phyloP scores from a whole-genome alignment of 257 asterid species.

The Gentiana straminea region DNA sequence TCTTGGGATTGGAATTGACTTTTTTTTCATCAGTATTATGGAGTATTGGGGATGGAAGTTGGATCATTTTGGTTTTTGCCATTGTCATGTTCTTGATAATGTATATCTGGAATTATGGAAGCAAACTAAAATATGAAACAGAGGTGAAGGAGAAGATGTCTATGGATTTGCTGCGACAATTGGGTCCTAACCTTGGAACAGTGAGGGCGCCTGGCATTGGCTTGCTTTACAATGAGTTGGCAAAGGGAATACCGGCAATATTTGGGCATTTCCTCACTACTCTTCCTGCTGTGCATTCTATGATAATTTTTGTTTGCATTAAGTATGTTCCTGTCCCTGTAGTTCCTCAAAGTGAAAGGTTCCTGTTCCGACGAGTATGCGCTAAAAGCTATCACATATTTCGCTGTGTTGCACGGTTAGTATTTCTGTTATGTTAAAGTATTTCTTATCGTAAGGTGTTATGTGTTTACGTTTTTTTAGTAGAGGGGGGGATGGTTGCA shows the following conservation, averaged over 20 bases:
- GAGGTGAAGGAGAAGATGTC: conserved; percentile 85
- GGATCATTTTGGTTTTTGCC: conserved; percentile 86
- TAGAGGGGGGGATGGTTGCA: no score
- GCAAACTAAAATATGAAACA: conserved; percentile 83
- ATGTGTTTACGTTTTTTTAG: no score
- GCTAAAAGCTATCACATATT: conserved; percentile 80
- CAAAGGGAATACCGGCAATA: conserved; percentile 88
- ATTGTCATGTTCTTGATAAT: conserved; percentile 61
- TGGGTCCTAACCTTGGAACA: conserved; percentile 84
- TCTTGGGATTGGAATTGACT: conserved; percentile 79
- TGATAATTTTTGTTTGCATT: conserved; percentile 87
- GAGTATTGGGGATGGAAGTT: conserved; percentile 95
- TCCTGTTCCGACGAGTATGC: conserved; percentile 83
- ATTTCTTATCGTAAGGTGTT: no score
- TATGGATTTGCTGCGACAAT: conserved; percentile 68
- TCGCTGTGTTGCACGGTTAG: conserved; percentile 96
- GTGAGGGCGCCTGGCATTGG: conserved; percentile 97
- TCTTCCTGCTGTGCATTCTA: conserved; percentile 95
- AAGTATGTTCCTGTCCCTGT: conserved; percentile 87
- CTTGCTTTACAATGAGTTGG: conserved; percentile 80
- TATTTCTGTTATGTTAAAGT: not conserved
- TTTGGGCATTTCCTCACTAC: conserved; percentile 88
- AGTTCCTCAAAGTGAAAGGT: conserved; percentile 85
- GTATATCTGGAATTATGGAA: conserved; percentile 96
- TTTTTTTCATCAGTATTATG: conserved; percentile 83